These are phyloP conservation scores for Telfairia occidentalis DNA, from an alignment of 331 rosid genomes.

Conservation along the genomic window DNA sequence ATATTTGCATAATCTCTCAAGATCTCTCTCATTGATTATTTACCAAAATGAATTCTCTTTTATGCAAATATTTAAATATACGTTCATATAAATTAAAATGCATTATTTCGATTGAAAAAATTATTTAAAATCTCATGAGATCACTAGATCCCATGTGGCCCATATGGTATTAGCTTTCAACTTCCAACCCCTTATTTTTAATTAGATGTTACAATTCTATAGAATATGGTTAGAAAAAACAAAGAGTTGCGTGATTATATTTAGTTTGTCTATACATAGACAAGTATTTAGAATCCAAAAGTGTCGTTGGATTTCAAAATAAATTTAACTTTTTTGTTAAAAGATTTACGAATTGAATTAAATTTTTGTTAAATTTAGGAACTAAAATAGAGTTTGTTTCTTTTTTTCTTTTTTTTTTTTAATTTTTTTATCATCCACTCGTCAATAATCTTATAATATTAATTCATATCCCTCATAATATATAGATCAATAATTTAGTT, in stretches of 20 bases:
- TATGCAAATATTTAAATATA: too few relatives aligned
- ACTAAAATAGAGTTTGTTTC: too few relatives aligned
- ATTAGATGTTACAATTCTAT: too few relatives aligned
- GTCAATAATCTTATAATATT: too few relatives aligned
- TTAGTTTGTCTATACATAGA: background rate
- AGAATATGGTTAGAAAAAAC: background rate
- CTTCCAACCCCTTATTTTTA: background rate
- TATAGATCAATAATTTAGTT: background rate
- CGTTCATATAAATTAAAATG: too few relatives aligned
- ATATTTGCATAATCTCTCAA: too few relatives aligned
- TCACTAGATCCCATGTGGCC: background rate
- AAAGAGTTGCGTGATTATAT: background rate
- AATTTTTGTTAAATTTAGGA: background rate
- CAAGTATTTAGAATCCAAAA: background rate
- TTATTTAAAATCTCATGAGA: background rate
- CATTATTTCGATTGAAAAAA: too few relatives aligned
- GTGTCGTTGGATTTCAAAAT: background rate
- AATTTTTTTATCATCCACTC: too few relatives aligned
- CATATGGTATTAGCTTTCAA: background rate
- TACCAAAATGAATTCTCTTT: too few relatives aligned
- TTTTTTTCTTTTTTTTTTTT: too few relatives aligned
- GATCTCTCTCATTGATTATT: too few relatives aligned
- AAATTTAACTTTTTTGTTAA: background rate
- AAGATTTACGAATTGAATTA: too few relatives aligned
- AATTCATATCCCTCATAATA: background rate